These are phyloP conservation scores for Solanum virginianum DNA, from an alignment of 257 asterid genomes.

Conservation along the genomic window DNA sequence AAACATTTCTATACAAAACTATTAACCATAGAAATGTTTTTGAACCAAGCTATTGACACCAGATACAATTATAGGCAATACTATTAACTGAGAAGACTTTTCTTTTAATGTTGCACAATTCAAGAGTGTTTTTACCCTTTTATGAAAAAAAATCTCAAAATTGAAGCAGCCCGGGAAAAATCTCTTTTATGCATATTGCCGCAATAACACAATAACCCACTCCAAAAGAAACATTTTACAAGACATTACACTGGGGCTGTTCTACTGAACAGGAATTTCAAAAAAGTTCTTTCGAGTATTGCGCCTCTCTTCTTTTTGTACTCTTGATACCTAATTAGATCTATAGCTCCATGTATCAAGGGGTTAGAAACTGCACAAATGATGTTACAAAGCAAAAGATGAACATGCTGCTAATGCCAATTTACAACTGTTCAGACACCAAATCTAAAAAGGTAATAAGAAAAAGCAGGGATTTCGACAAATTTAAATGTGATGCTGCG, in stretches of 20 bases:
- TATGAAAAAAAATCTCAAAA: too few species aligned
- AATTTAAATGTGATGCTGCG: neutral
- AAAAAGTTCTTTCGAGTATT: neutral
- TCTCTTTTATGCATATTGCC: neutral
- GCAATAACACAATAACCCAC: neutral
- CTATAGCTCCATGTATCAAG: neutral
- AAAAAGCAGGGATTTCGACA: conserved; percentile 11
- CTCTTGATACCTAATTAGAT: neutral
- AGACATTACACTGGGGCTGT: neutral
- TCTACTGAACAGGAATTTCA: neutral
- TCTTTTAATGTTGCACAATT: too few species aligned
- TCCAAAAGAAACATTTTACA: neutral
- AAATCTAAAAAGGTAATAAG: neutral
- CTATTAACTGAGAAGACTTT: too few species aligned
- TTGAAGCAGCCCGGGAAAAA: too few species aligned
- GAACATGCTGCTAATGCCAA: neutral
- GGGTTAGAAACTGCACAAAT: neutral
- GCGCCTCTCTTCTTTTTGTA: neutral
- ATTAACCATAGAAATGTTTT: too few species aligned
- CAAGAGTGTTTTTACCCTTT: too few species aligned
- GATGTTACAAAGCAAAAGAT: neutral
- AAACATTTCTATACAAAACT: too few species aligned
- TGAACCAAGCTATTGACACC: too few species aligned
- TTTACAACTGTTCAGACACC: neutral
- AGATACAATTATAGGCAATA: too few species aligned